These are phyloP conservation scores for Trichoderma virens DNA, from an alignment of 495 filamentous ascomycete species.

Conservation along the genomic window DNA sequence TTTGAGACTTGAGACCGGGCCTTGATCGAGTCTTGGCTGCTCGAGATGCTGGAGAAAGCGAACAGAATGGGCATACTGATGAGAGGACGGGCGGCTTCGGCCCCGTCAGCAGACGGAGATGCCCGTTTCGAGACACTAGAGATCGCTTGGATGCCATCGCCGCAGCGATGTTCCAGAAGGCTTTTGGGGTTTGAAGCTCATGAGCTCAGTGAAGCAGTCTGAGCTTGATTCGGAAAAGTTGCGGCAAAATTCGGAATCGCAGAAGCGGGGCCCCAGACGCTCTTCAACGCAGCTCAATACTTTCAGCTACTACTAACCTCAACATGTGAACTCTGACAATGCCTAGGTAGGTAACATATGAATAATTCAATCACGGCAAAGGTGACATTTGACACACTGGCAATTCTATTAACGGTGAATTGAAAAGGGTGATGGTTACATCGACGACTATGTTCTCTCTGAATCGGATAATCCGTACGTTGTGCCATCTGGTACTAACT, in stretches of 20 bases:
- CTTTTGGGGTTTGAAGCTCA: neutral
- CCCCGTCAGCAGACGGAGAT: neutral
- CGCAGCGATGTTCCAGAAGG: neutral
- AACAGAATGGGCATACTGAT: conserved; percentile 2
- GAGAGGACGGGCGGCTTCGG: neutral
- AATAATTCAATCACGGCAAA: too few species aligned
- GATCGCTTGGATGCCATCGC: conserved; percentile 10
- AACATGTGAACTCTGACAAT: too few species aligned
- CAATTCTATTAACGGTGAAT: too few species aligned
- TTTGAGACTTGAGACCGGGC: neutral
- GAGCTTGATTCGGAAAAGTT: conserved; percentile 5
- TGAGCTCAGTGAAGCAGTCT: neutral
- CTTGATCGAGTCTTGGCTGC: neutral
- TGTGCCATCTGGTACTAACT: too few species aligned
- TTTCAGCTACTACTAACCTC: too few species aligned
- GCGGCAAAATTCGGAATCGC: conserved; percentile 2
- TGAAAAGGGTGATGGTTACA: too few species aligned
- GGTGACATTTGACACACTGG: too few species aligned
- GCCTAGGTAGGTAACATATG: too few species aligned
- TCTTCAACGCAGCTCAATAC: too few species aligned
- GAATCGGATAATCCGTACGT: too few species aligned
- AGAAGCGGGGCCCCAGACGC: neutral
- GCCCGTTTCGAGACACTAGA: conserved; percentile 5
- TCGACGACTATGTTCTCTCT: too few species aligned
- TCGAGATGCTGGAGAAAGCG: neutral